Evolutionary conservation across 2,329 filamentous ascomycete species (phyloP), one percentile per base, ranked within the genome.

Genomic region (Colletotrichum neosansevieriae): DNA sequence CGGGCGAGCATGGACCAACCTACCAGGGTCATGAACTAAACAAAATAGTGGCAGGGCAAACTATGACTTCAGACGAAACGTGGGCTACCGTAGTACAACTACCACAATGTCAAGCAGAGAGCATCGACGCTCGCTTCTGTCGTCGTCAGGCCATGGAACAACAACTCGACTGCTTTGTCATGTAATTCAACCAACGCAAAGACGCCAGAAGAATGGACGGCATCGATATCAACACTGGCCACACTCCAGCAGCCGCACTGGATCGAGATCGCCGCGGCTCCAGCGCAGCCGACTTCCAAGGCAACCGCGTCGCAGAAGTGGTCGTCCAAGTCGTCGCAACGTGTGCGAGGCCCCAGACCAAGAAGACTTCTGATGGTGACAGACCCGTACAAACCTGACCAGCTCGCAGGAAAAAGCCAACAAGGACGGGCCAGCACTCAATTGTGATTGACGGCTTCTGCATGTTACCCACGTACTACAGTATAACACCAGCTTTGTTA

Each of bases 11-110:
- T 61, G 38, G 58, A 21, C 63, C 58, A 62, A 34, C 6, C 24
- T 40, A 32, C 49, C 40, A 12, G 58, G 49, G 56, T 56, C 40
- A 24, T 40, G 36, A 21, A 47, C 17, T 42, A 9, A 42, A 24
- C 21, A 45, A 13, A 11, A 19, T 11, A 21, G 49, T 54, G 40
- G 29, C 63, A 65, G 40, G 29, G 40, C 19, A 29, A 67, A 38
- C 42, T 44, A 38, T 63, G 44, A 57, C 51, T 58, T 67, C 59
- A 58, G 64, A 67, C 59, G 29, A 63, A 67, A 34, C 45, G 15
- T 12, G 11, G 64, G n/a, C 51, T 29, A n/a, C n/a, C n/a, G n/a
- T n/a, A n/a, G n/a, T n/a, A 44, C 38, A 15, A 49, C 49, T 38
- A 24, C n/a, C 36, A 47, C 38, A 50, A 49, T 44, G 36, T 12